Base-by-base conservation (phyloP, 2,329 filamentous ascomycete species). In the Verticillium tricorpus region DNA sequence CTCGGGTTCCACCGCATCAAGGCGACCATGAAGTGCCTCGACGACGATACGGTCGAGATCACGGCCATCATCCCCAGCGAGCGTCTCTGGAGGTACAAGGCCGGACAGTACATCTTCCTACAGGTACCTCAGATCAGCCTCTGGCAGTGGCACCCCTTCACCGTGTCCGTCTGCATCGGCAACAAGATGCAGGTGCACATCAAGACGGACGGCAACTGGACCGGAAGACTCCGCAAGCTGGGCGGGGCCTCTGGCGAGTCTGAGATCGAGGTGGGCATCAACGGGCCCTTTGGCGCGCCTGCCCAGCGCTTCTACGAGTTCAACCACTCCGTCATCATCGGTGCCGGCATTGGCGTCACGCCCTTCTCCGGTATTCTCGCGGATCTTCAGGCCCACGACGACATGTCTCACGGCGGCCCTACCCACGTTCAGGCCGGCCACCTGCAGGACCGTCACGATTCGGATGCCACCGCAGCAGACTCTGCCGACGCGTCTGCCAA, bases 61-160 rank as follows among this genome's bases (percentile, higher is more conserved):
- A 80, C 77, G 0, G 77, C 78, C 3, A 73, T 77, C 4, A 80
- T 83, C 7, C 83, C 81, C 0, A 76, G 74, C 31, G 75, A 78
- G 59, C 72, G 79, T 1, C 71, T 82, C 3, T 85, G 81, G 82
- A 76, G 75, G 45, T 85, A 85, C 67, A 77, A 79, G 60, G 82
- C 83, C n/a, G 83, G 83, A 0, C 82, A 85, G 67, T 85, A 85
- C 62, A 77, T 86, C 15, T 80, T 86, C 56, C 72, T 86, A 0
- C 83, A 85, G 65, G 80, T 86, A 0, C 84, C 83, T 0, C 64
- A 73, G 34, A 69, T 86, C 25, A 84, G 81, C 40, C 72, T 76
- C 58, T 86, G 82, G 62, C 82, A 86, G 66, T 86, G 83, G 83
- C 83, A 86, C 61, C 84, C 83, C 0, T 86, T 86, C 65, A 86